Evolutionary conservation across 1,284 basidiomycete genomes (phyloP).

Genomic region (Takashimella koratensis): DNA sequence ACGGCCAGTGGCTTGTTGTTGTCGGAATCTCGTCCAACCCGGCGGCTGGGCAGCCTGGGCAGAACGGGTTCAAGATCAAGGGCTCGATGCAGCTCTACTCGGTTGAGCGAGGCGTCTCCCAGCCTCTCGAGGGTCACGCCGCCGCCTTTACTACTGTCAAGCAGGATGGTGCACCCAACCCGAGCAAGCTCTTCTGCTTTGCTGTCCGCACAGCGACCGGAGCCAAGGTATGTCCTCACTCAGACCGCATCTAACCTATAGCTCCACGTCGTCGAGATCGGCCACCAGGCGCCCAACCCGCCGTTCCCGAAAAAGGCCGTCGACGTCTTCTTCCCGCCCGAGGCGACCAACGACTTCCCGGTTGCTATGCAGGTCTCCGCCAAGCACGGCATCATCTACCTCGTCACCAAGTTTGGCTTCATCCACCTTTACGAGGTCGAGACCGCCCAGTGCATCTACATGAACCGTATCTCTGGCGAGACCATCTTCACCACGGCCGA

Average conservation of each 20-base stretch:
- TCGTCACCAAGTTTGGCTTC: constrained; percentile 99
- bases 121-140: constrained; percentile 98
- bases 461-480: constrained; percentile 99
- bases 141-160: constrained; percentile 93
- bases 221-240: constrained; percentile 69
- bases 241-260: constrained; percentile 43
- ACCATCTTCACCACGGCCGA: constrained; percentile 99
- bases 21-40: constrained; percentile 95
- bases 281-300: constrained; percentile 93
- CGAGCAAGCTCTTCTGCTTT: constrained; percentile 93
- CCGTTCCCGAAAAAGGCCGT: constrained; percentile 97
- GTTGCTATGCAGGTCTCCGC: constrained; percentile 99
- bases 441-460: constrained; percentile 97
- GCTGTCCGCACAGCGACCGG: constrained; percentile 92
- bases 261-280: constrained; percentile 98
- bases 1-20: constrained; percentile 97
- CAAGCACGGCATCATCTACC: constrained; percentile 94
- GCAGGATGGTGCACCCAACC: constrained; percentile 74
- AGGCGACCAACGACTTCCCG: constrained; percentile 99
- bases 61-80: constrained; percentile 95
- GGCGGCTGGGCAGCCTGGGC: constrained; percentile 60
- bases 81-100: constrained; percentile 92
- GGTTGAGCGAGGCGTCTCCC: constrained; percentile 77
- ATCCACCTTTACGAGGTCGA: constrained; percentile 99
- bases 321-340: constrained; percentile 98